A percentile compares a stretch with the other conserved stretches of the same genome.
Evolutionary conservation across 371 early-diverging fungal genomes (phyloP).

Genomic region (Lichtheimia hyalospora): DNA sequence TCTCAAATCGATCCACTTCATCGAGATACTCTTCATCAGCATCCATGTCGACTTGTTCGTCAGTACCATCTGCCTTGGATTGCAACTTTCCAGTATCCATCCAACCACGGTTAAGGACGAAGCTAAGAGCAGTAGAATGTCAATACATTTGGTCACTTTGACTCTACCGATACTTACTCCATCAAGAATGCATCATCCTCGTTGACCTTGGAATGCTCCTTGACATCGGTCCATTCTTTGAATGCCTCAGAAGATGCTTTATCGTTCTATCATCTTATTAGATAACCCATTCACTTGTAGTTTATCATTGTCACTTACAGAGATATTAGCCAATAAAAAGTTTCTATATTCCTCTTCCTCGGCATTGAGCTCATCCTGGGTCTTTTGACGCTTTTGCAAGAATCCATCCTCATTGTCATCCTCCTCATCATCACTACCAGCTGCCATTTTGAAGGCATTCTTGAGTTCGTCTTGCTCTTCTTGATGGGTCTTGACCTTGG

Average conservation of each 20-base stretch:
- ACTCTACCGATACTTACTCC: slow-evolving; percentile 56
- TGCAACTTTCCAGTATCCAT: slow-evolving; percentile 68
- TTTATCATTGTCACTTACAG: slow-evolving; percentile 30
- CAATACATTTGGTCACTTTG: neutral
- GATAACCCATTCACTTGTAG: neutral
- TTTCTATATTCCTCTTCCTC: slow-evolving; percentile 83
- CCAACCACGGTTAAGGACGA: slow-evolving; percentile 94
- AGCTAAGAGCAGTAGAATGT: slow-evolving; percentile 33
- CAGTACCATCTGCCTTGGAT: slow-evolving; percentile 53
- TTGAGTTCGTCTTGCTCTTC: slow-evolving; percentile 87
- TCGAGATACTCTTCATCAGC: slow-evolving; percentile 72
- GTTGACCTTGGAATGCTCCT: slow-evolving; percentile 51
- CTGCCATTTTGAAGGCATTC: slow-evolving; percentile 63
- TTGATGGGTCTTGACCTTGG: slow-evolving; percentile 58
- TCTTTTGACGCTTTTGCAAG: slow-evolving; percentile 70
- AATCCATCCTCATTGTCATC: slow-evolving; percentile 63
- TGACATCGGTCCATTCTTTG: slow-evolving; percentile 60
- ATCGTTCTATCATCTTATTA: slow-evolving; percentile 27
- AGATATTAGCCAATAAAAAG: slow-evolving; percentile 82
- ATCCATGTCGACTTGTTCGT: slow-evolving; percentile 57
- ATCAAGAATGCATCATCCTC: slow-evolving; percentile 87
- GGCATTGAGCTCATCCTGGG: slow-evolving; percentile 66
- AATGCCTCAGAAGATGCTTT: slow-evolving; percentile 53
- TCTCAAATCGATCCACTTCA: slow-evolving; percentile 86
- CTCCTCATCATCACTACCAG: slow-evolving; percentile 33